Conservation (phyloP, 495 filamentous ascomycete genomes). For the Aspergillus sclerotiicarbonarius region DNA sequence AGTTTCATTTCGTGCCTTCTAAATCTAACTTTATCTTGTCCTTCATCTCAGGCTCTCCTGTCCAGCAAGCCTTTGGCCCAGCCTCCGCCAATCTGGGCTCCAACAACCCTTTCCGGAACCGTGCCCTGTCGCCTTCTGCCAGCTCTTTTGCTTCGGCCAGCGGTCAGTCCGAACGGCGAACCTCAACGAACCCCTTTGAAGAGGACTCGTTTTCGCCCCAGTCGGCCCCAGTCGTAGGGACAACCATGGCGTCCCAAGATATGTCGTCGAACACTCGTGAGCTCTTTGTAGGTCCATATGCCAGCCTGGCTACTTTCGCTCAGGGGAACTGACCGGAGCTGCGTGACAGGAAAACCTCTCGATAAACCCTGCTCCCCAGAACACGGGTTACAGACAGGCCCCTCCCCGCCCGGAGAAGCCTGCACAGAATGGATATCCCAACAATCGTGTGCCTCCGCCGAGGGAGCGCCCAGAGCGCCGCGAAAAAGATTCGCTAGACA, state of each 20-base stretch:
- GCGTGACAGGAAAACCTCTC: constrained; percentile 40
- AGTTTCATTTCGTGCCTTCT: background rate
- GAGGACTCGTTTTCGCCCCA: constrained; percentile 53
- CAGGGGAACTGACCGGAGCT: constrained; percentile 7
- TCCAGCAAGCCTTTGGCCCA: constrained; percentile 41
- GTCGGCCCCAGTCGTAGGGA: constrained; percentile 39
- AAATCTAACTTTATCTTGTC: constrained; percentile 16
- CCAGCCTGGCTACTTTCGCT: background rate
- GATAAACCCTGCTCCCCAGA: constrained; percentile 35
- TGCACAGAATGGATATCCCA: constrained; percentile 25
- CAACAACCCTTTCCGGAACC: constrained; percentile 98
- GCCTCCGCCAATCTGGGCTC: constrained; percentile 66
- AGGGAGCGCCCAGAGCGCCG: constrained; percentile 33
- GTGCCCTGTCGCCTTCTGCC: constrained; percentile 69
- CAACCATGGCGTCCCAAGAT: constrained; percentile 57
- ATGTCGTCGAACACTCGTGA: constrained; percentile 70
- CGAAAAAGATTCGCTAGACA: constrained; percentile 48
- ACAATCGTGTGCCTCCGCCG: constrained; percentile 26
- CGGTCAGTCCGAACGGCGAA: constrained; percentile 59
- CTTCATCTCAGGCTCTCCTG: constrained; percentile 12
- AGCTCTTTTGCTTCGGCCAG: constrained; percentile 38
- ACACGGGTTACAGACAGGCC: constrained; percentile 41
- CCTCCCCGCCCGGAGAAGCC: constrained; percentile 35
- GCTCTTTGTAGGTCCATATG: constrained; percentile 73
- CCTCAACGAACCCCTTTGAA: constrained; percentile 91